Conservation (phyloP, 2,329 filamentous ascomycete species). For the Fusarium albosuccineum region DNA sequence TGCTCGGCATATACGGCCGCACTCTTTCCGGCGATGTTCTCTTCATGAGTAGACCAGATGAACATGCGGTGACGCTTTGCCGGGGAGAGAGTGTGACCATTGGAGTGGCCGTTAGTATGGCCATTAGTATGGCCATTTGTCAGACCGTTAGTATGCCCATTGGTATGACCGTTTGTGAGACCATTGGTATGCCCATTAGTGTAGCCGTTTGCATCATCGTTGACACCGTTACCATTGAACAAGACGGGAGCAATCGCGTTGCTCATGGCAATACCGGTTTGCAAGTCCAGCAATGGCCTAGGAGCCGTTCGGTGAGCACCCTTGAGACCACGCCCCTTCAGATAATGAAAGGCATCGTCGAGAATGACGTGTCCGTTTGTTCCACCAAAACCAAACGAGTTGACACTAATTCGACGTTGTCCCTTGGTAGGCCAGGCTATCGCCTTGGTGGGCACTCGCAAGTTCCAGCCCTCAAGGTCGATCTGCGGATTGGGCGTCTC, state of each 20-base stretch:
- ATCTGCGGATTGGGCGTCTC: not conserved
- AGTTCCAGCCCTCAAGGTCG: not conserved
- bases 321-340: not conserved
- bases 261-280: too few relatives aligned
- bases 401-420: conserved; percentile 47
- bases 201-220: too few relatives aligned
- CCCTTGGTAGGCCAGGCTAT: conserved; percentile 13
- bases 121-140: too few relatives aligned
- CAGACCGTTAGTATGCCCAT: conserved; percentile 37
- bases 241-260: not conserved
- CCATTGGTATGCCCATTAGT: too few relatives aligned
- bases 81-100: too few relatives aligned
- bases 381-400: conserved; percentile 61
- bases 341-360: conserved; percentile 37
- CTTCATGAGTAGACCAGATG: too few relatives aligned
- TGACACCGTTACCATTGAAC: not conserved
- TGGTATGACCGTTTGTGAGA: too few relatives aligned
- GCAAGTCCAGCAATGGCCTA: too few relatives aligned
- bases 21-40: too few relatives aligned
- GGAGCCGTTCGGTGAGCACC: conserved; percentile 12
- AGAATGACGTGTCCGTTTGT: conserved; percentile 58
- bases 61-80: too few relatives aligned
- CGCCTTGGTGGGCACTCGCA: not conserved
- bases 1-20: too few relatives aligned
- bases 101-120: too few relatives aligned